A percentile compares a stretch with the other conserved stretches of the same genome.
phyloP scores from a whole-genome alignment of 1,284 basidiomycete genomes.

The Blastosporella zonata region DNA sequence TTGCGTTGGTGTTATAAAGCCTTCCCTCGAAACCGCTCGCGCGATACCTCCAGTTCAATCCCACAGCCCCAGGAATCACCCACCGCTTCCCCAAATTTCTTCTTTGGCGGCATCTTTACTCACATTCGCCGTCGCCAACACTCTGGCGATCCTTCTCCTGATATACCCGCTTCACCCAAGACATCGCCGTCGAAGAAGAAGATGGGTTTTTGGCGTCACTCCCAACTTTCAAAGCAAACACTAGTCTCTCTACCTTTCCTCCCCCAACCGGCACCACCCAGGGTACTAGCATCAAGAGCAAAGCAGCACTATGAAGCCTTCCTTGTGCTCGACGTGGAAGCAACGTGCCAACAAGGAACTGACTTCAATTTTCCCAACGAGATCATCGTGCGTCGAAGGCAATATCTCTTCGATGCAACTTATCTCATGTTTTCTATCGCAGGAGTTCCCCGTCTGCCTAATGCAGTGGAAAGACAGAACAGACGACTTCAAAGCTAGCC shows the following conservation, averaged over 20 bases:
- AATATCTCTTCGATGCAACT: not conserved
- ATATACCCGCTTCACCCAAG: not conserved
- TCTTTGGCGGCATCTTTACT: slow-evolving; percentile 10
- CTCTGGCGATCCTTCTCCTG: slow-evolving; percentile 5
- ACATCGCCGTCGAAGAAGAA: slow-evolving; percentile 14
- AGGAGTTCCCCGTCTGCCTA: slow-evolving; percentile 90
- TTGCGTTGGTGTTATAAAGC: slow-evolving; percentile 27
- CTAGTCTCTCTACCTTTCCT: slow-evolving; percentile 9
- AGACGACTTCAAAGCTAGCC: slow-evolving; percentile 46
- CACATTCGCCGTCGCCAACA: slow-evolving; percentile 12
- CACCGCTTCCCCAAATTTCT: slow-evolving; percentile 3
- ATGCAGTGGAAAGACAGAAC: slow-evolving; percentile 77
- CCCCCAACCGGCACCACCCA: slow-evolving; percentile 4
- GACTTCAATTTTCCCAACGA: slow-evolving; percentile 85
- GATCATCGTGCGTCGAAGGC: slow-evolving; percentile 70
- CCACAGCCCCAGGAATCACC: slow-evolving; percentile 10
- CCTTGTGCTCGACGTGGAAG: slow-evolving; percentile 86
- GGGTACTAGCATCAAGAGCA: slow-evolving; percentile 13
- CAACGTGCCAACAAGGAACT: slow-evolving; percentile 72
- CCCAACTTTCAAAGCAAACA: slow-evolving; percentile 23
- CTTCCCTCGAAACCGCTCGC: slow-evolving; percentile 15
- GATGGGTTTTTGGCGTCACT: slow-evolving; percentile 27
- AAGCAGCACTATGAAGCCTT: slow-evolving; percentile 69
- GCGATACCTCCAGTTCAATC: slow-evolving; percentile 14
- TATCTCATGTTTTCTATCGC: slow-evolving; percentile 14